Conservation (phyloP, 257 asterid species). For the Solanum sejunctum region DNA sequence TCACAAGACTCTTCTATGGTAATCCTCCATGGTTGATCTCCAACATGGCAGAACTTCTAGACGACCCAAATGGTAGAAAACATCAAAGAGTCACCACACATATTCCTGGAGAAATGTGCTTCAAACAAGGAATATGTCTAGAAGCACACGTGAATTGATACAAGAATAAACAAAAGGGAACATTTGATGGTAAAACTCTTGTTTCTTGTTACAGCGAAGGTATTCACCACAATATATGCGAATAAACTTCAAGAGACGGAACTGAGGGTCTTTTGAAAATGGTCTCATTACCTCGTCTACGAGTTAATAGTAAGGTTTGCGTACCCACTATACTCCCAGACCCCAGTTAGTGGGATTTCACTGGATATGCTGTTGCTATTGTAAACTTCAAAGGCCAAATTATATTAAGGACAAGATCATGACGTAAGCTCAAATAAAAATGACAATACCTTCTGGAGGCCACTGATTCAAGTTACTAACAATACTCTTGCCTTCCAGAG, state of each 20-base stretch:
- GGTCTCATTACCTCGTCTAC: too few species aligned
- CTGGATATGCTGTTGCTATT: too few species aligned
- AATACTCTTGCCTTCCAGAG: conserved; percentile 15
- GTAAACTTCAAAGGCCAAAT: neutral
- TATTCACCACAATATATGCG: neutral
- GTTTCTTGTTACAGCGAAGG: neutral
- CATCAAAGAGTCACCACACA: neutral
- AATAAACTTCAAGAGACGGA: neutral
- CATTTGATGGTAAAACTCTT: neutral
- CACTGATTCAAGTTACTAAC: conserved; percentile 35
- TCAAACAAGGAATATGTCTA: neutral
- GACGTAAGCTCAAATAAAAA: neutral
- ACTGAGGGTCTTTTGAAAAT: too few species aligned
- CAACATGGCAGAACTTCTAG: conserved; percentile 37
- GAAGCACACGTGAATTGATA: neutral
- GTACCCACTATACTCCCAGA: too few species aligned
- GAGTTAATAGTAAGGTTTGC: too few species aligned
- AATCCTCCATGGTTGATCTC: conserved; percentile 43
- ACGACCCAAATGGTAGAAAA: neutral
- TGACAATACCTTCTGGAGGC: conserved; percentile 38
- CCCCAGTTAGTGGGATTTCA: too few species aligned
- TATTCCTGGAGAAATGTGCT: neutral
- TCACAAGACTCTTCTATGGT: conserved; percentile 31
- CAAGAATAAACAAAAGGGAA: neutral
- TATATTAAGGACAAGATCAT: neutral